Evolutionary conservation across 495 filamentous ascomycete species (phyloP), one percentile per base, ranked within the genome.

Genomic region (Aspergillus sclerotiicarbonarius): DNA sequence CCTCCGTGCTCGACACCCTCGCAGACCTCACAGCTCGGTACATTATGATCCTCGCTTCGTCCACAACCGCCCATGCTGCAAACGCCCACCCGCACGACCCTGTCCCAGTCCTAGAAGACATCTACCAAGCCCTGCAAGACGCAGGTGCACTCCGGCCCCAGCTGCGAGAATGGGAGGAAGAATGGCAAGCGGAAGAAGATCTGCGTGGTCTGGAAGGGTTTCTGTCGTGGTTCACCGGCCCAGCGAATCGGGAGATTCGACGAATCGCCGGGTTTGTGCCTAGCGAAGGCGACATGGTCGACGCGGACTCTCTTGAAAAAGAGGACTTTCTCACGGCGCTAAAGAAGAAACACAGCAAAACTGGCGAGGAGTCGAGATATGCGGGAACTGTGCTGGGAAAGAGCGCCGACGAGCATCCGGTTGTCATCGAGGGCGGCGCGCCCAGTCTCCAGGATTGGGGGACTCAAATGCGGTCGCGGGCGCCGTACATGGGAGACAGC

Each of bases 311-410:
- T 6, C 60, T 81, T 13, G 78, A 81, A 53, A 84, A 80, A 53
- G 85, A 87, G 64, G 91, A 96, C 70, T 96, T 87, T 63, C 66
- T 96, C 19, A 87, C 82, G 18, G 82, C 83, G 4, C 75, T 96
- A 56, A 94, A 92, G 70, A 89, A 90, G 66, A 93, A 91, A 57
- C 88, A 93, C 68, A 90, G 83, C 70, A 92, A 92, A 65, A 89
- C 84, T 4, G 86, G 86, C 32, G 90, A 94, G 60, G 90, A 93
- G 59, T 84, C 87, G 9, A 82, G 91, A 59, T 96, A 87, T 69
- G 80, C 85, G 32, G 90, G 90, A 3, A 95, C 92, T 5, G 78
- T 91, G 0, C 71, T 97, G 10, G 92, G 92, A 3, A 85, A 84
- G 60, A 70, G 72, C 46, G 82, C 78, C 25, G 88, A 92, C 55